A percentile compares a stretch with the other conserved stretches of the same genome.
Conservation (phyloP, 192 early-diverging fungal genomes). For the Podila epigama region DNA sequence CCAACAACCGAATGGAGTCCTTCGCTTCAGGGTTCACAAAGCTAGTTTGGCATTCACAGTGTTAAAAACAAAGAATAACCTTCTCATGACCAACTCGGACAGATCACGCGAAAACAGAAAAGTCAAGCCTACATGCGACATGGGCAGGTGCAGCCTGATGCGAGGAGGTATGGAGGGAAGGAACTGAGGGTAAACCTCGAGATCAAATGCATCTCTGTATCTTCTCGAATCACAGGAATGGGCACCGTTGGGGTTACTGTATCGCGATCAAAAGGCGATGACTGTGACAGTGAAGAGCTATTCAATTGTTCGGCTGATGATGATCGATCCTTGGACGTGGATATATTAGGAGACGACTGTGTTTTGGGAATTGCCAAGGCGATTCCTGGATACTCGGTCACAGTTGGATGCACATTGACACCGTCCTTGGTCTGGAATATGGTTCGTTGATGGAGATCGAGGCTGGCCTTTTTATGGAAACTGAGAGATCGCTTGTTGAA, state of each 20-base stretch:
- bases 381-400: constrained; percentile 20
- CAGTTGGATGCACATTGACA: constrained; percentile 14
- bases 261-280: not conserved
- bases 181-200: constrained; percentile 16
- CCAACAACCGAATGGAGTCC: constrained; percentile 7
- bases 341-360: not conserved
- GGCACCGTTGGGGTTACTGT: no score
- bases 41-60: not conserved
- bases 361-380: constrained; percentile 12
- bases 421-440: constrained; percentile 24
- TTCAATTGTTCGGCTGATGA: not conserved
- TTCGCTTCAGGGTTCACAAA: constrained; percentile 4
- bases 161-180: constrained; percentile 21
- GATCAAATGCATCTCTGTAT: constrained; percentile 38
- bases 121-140: constrained; percentile 17
- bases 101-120: not conserved
- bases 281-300: not conserved
- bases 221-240: constrained; percentile 6
- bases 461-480: constrained; percentile 9
- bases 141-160: constrained; percentile 17
- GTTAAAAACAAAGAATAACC: not conserved
- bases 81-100: not conserved
- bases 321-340: not conserved
- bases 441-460: constrained; percentile 4
- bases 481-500: not conserved